A percentile compares a stretch with the other conserved stretches of the same genome.
These are phyloP conservation scores for Fusarium penzigii DNA, from an alignment of 2,329 filamentous ascomycete genomes.

Conservation along the genomic window DNA sequence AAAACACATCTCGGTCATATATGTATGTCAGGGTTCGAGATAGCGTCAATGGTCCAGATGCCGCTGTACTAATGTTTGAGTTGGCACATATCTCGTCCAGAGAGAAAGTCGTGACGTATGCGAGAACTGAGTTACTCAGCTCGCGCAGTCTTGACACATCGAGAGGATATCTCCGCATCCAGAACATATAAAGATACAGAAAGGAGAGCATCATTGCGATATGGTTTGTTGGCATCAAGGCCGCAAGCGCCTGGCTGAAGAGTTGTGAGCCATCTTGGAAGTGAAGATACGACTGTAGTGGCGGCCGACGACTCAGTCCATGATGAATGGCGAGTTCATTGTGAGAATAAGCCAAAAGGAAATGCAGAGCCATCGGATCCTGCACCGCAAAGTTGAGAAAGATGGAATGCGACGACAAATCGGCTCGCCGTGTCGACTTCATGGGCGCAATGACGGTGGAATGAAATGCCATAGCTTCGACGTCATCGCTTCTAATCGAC, in stretches of 20 bases:
- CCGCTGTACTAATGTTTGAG: not conserved
- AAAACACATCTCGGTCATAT: slow-evolving; percentile 13
- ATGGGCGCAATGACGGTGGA: slow-evolving; percentile 8
- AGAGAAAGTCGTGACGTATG: slow-evolving; percentile 1
- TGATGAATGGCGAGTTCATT: slow-evolving; percentile 15
- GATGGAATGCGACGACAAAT: slow-evolving; percentile 4
- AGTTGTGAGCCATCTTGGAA: slow-evolving; percentile 12
- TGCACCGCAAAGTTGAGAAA: slow-evolving; percentile 8
- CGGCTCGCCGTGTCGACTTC: slow-evolving; percentile 7
- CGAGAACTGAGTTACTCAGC: slow-evolving; percentile 4
- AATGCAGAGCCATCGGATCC: slow-evolving; percentile 10
- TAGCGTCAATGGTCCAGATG: not conserved
- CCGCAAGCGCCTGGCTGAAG: slow-evolving; percentile 5
- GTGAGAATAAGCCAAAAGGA: slow-evolving; percentile 11
- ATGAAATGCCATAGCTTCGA: slow-evolving; percentile 10
- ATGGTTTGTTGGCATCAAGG: slow-evolving; percentile 1
- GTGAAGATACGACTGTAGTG: slow-evolving; percentile 8
- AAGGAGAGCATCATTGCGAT: slow-evolving; percentile 14
- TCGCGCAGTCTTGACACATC: slow-evolving; percentile 1
- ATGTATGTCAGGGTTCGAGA: slow-evolving; percentile 10
- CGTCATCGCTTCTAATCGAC: slow-evolving; percentile 7
- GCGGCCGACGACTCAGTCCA: slow-evolving; percentile 2
- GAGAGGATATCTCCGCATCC: slow-evolving; percentile 12
- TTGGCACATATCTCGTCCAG: slow-evolving; percentile 7
- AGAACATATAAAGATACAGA: slow-evolving; percentile 16